Evolutionary conservation across 306 rosid genomes (phyloP).

Genomic region (Trifolium dubium): DNA sequence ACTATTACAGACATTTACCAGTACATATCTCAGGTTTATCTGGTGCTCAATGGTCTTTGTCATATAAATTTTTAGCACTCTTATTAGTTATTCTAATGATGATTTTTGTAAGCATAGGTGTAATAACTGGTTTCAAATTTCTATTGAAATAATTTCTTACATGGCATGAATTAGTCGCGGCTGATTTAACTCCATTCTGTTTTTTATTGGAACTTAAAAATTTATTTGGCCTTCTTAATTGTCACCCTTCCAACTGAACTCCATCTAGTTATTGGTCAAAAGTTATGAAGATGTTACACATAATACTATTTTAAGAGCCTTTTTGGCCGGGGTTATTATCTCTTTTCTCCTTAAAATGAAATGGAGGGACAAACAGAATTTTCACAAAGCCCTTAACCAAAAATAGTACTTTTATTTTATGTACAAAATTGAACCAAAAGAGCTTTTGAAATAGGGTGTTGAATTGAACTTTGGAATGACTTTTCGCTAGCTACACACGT

Average conservation of each 20-base stretch:
- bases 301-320: neutral
- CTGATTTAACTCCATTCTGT: slow-evolving; percentile 14
- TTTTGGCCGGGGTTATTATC: no score
- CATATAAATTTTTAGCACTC: slow-evolving; percentile 28
- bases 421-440: no score
- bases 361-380: no score
- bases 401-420: no score
- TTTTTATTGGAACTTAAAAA: slow-evolving; percentile 7
- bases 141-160: slow-evolving; percentile 20
- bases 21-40: slow-evolving; percentile 72
- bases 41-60: slow-evolving; percentile 23
- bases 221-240: slow-evolving; percentile 31
- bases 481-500: no score
- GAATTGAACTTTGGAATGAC: no score
- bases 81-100: slow-evolving; percentile 18
- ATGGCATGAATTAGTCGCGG: slow-evolving; percentile 8
- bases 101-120: neutral
- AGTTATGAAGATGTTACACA: slow-evolving; percentile 9
- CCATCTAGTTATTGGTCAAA: slow-evolving; percentile 8
- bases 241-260: neutral
- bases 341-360: no score
- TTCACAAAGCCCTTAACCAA: no score
- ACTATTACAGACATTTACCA: slow-evolving; percentile 82
- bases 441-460: no score
- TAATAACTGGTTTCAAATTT: slow-evolving; percentile 21